Percentiles rank a stretch among this genome's conserved stretches.
Conservation (phyloP, 208 protist genomes). For the Polymyxa betae region DNA sequence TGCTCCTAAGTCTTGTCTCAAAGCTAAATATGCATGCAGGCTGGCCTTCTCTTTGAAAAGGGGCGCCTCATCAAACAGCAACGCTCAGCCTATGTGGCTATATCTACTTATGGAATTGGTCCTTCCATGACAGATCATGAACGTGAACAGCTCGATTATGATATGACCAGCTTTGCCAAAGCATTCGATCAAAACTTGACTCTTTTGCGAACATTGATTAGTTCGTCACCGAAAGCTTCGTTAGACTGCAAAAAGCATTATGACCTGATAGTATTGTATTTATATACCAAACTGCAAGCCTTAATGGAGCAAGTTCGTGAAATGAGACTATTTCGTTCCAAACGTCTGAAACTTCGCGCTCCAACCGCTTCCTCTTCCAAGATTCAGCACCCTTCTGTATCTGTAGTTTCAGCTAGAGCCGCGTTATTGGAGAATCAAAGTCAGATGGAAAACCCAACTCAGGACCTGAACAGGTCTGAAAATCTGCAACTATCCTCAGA, state of each 20-base stretch:
- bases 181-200: neutral
- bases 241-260: constrained; percentile 19
- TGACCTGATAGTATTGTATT: neutral
- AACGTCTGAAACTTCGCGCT: neutral
- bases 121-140: neutral
- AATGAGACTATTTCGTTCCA: neutral
- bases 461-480: neutral
- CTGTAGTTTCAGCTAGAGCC: neutral
- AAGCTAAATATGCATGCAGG: neutral
- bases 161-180: constrained; percentile 26
- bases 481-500: neutral
- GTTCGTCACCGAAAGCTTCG: neutral
- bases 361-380: neutral
- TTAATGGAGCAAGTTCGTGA: neutral
- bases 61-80: neutral
- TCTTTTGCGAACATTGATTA: neutral
- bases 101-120: neutral
- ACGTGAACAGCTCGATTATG: neutral
- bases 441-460: too few species aligned
- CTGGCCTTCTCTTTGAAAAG: neutral
- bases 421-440: neutral
- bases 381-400: neutral
- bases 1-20: neutral
- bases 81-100: neutral
- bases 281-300: neutral